Evolutionary conservation across 73 alveolate genomes (phyloP), one percentile per base, ranked within the genome.

Genomic region (Loxodes magnus): DNA sequence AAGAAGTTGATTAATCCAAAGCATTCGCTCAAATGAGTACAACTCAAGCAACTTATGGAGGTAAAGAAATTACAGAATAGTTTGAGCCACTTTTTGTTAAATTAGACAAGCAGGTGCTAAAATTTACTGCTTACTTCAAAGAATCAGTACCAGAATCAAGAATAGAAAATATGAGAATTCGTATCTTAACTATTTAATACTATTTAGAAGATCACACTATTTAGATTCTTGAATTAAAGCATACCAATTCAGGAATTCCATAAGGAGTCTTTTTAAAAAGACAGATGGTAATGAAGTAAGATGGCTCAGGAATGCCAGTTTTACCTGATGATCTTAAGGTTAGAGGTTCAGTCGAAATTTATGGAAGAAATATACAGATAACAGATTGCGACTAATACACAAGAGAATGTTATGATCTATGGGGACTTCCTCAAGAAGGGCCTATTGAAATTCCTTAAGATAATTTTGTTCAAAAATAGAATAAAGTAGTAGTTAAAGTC

Each of bases 51-150:
- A 72, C 81, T 46, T 58, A 51, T 50, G 57, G 26, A 19, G 24
- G 60, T 23, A 59, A 35, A 15, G 91, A 83, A 58, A 48, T 75
- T 23, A 57, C 67, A 19, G 88, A 74, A 61, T 82, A 74, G 41
- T 89, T 49, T 67, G 92, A 89, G 64, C 98, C 98, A 12, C 80
- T 84, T 42, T 84, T 63, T 77, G 94, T 77, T 14, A 89, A 89
- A 63, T 63, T 84, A 52, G 96, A 85, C 53, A 85, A 87, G 54
- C 76, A 87, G 73, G 96, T 86, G 33, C 76, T 89, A 26, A 30
- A 90, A 53, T 89, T 74, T 62, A 69, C 44, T 37, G 96, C 95
- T 14, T 89, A 71, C 54, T 89, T 89, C 86, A 80, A 81, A 34
- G 98, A 89, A 59, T 51, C 87, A 51, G 92, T 86, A 2, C 90